Conservation (phyloP, 805 yeast species). For the Lachancea meyersii region DNA sequence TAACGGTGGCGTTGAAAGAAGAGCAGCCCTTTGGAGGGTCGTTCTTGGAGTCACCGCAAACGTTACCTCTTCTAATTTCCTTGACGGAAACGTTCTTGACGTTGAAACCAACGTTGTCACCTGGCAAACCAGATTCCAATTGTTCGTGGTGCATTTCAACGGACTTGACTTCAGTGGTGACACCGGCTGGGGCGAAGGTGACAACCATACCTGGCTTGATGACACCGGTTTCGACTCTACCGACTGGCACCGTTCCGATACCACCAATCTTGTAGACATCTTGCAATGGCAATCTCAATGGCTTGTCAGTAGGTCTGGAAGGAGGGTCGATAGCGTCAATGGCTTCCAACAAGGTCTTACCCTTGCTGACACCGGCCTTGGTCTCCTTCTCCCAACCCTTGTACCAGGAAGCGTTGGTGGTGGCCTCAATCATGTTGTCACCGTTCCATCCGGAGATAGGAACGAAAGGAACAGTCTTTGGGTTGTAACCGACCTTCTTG, state of each 20-base stretch:
- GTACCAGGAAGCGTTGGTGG: conserved; percentile 81
- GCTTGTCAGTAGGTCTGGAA: conserved; percentile 74
- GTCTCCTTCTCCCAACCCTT: conserved; percentile 80
- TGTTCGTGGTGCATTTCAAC: conserved; percentile 86
- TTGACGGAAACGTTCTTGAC: conserved; percentile 85
- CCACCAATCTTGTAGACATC: conserved; percentile 93
- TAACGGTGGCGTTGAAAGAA: conserved; percentile 81
- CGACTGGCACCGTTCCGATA: conserved; percentile 89
- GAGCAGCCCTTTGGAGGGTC: conserved; percentile 78
- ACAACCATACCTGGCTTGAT: conserved; percentile 90
- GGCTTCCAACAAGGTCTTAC: conserved; percentile 81
- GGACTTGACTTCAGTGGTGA: conserved; percentile 84
- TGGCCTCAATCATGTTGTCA: conserved; percentile 85
- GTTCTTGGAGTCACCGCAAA: conserved; percentile 83
- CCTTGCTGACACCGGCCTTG: conserved; percentile 63
- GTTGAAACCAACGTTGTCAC: conserved; percentile 89
- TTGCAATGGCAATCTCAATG: conserved; percentile 83
- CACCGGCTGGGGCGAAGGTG: conserved; percentile 85
- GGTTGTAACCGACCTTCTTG: conserved; percentile 81
- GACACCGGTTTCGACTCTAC: conserved; percentile 89
- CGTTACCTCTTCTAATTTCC: conserved; percentile 91
- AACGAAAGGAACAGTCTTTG: conserved; percentile 77
- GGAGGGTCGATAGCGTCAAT: conserved; percentile 80
- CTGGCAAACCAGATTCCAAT: conserved; percentile 74
- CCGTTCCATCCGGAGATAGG: conserved; percentile 92